phyloP scores from a whole-genome alignment of 2,329 filamentous ascomycete genomes.

The Trichoderma sp. region DNA sequence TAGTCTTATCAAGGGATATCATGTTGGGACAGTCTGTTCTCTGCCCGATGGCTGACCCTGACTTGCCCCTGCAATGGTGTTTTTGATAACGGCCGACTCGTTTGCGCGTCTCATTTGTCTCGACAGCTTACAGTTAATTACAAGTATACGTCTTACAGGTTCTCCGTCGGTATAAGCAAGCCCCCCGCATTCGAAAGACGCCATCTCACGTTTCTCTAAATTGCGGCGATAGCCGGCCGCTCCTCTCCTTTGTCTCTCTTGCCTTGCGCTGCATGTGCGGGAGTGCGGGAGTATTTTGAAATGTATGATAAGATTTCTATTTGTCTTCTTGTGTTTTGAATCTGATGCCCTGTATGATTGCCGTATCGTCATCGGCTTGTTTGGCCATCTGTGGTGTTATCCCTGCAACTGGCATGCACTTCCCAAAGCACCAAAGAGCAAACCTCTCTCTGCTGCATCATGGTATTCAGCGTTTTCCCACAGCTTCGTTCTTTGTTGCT shows the following conservation, averaged over 20 bases:
- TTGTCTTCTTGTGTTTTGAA: neutral
- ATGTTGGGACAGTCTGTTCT: neutral
- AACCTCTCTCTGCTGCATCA: neutral
- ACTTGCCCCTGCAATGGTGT: neutral
- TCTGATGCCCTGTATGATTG: neutral
- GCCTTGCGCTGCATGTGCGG: neutral
- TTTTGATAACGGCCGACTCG: neutral
- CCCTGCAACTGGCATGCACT: neutral
- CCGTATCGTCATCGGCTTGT: neutral
- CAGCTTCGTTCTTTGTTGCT: neutral
- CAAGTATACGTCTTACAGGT: neutral
- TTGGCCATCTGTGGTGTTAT: neutral
- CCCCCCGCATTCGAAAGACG: conserved; percentile 10
- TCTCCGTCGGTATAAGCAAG: neutral
- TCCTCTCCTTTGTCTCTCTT: neutral
- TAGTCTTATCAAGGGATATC: conserved; percentile 9
- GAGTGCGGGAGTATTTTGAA: neutral
- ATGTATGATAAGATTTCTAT: neutral
- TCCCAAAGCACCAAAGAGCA: neutral
- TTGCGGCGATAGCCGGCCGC: neutral
- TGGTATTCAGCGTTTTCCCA: neutral
- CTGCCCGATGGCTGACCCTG: neutral
- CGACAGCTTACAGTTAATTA: neutral
- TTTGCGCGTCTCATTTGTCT: neutral
- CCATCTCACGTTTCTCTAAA: neutral